Percentiles rank a stretch among this genome's conserved stretches.
Evolutionary conservation across 2,329 filamentous ascomycete species (phyloP).

Genomic region (Aspergillus sp.): DNA sequence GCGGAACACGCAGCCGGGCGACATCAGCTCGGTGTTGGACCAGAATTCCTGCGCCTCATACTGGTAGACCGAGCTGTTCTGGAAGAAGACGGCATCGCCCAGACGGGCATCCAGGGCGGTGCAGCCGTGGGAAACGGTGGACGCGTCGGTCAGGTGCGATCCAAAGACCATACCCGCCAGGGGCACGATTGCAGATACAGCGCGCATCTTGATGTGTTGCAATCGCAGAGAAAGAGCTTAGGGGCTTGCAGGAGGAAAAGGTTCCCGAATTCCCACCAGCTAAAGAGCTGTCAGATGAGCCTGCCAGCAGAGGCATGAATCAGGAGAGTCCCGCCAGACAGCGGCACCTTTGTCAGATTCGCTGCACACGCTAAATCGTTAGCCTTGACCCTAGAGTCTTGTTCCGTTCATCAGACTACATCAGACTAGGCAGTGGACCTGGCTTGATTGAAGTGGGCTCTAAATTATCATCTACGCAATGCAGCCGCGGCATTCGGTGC

Average conservation of each 20-base stretch:
- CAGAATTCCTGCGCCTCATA: conserved; percentile 34
- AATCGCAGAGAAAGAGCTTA: too few relatives aligned
- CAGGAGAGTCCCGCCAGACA: too few relatives aligned
- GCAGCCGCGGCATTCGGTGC: background rate
- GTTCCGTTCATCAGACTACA: too few relatives aligned
- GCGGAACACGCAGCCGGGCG: conserved; percentile 34
- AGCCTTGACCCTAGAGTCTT: too few relatives aligned
- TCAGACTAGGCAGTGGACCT: too few relatives aligned
- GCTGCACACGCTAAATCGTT: too few relatives aligned
- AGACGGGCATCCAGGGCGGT: conserved; percentile 14
- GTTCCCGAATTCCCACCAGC: too few relatives aligned
- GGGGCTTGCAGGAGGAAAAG: too few relatives aligned
- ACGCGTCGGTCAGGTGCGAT: conserved; percentile 8
- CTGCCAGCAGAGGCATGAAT: too few relatives aligned
- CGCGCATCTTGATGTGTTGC: conserved; percentile 16
- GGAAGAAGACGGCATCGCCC: conserved; percentile 22
- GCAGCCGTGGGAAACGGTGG: conserved; percentile 16
- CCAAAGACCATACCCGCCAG: conserved; percentile 8
- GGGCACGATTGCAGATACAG: conserved; percentile 13
- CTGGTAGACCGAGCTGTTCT: conserved; percentile 24
- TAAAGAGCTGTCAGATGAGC: too few relatives aligned
- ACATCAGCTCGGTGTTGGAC: conserved; percentile 36
- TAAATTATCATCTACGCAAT: background rate
- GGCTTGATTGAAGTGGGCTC: too few relatives aligned
- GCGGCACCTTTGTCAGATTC: too few relatives aligned